These are phyloP conservation scores for Cladochytrium replicatum DNA, from an alignment of 192 early-diverging fungal genomes.

Conservation along the genomic window DNA sequence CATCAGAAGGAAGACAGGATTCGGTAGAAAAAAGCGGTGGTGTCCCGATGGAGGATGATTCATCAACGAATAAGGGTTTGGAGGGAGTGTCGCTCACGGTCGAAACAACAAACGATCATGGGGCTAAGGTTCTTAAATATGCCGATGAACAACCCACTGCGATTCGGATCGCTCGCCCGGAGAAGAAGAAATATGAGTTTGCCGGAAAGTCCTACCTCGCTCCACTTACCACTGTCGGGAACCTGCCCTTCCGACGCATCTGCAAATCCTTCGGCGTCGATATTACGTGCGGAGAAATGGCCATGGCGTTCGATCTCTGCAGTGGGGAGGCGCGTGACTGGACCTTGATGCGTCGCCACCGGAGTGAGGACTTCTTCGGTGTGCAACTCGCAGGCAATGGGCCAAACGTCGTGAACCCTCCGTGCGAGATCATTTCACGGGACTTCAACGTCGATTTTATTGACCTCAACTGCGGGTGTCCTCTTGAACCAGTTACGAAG, in stretches of 20 bases:
- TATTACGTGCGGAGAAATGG: conserved; percentile 97
- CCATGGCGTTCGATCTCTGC: conserved; percentile 30
- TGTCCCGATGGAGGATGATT: too few relatives aligned
- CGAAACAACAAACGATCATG: conserved; percentile 9
- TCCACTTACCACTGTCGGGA: conserved; percentile 94
- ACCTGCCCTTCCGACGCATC: conserved; percentile 90
- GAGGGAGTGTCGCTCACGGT: background rate
- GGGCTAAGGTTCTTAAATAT: conserved; percentile 8
- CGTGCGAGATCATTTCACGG: conserved; percentile 54
- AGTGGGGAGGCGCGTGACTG: conserved; percentile 49
- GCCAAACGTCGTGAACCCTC: conserved; percentile 43
- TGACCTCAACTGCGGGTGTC: conserved; percentile 91
- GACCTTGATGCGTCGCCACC: conserved; percentile 76
- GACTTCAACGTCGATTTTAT: conserved; percentile 69
- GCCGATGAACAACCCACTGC: conserved; percentile 28
- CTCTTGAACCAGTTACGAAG: conserved; percentile 77
- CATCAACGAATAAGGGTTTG: too few relatives aligned
- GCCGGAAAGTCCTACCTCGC: conserved; percentile 85
- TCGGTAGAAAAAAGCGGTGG: too few relatives aligned
- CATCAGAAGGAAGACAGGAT: too few relatives aligned
- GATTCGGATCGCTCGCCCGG: conserved; percentile 31
- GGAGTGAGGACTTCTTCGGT: conserved; percentile 84
- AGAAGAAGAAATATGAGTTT: conserved; percentile 67
- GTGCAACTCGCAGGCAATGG: conserved; percentile 73
- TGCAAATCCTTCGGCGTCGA: conserved; percentile 91